Evolutionary conservation across 202 grass and related monocot genomes (phyloP).

Genomic region (Cymbopogon flexuosus): DNA sequence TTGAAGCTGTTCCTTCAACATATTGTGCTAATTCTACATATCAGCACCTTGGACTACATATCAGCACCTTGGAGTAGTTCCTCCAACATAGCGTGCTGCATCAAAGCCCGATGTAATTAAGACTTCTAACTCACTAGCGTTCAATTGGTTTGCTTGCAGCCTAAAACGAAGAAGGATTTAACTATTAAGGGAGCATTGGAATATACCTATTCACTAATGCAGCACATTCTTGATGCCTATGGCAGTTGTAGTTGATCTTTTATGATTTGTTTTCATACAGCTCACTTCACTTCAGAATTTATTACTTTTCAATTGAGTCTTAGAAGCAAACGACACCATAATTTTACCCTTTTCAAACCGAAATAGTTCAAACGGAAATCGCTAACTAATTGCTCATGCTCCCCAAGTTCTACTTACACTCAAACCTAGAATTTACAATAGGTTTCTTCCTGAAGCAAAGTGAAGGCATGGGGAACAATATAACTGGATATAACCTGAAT

Average conservation of each 20-base stretch:
- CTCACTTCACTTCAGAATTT: background rate
- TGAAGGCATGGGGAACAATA: background rate
- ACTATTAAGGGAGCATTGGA: background rate
- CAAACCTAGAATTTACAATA: background rate
- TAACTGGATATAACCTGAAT: too few relatives aligned
- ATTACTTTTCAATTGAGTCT: background rate
- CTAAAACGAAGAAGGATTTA: slow-evolving; percentile 25
- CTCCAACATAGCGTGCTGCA: too few relatives aligned
- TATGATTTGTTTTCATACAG: background rate
- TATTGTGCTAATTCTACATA: too few relatives aligned
- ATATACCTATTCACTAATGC: slow-evolving; percentile 6
- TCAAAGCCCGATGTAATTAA: background rate
- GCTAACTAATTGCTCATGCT: slow-evolving; percentile 15
- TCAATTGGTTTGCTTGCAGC: background rate
- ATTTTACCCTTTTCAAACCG: background rate
- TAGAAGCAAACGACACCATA: background rate
- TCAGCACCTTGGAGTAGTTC: too few relatives aligned
- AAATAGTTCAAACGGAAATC: background rate
- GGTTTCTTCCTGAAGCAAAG: slow-evolving; percentile 4
- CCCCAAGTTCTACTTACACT: background rate
- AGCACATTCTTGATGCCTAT: background rate
- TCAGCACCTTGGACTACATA: too few relatives aligned
- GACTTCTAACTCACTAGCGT: background rate
- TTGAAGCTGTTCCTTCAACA: too few relatives aligned
- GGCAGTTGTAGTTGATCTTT: background rate